phyloP scores from a whole-genome alignment of 2,329 filamentous ascomycete species.

The Talaromyces rugulosus region DNA sequence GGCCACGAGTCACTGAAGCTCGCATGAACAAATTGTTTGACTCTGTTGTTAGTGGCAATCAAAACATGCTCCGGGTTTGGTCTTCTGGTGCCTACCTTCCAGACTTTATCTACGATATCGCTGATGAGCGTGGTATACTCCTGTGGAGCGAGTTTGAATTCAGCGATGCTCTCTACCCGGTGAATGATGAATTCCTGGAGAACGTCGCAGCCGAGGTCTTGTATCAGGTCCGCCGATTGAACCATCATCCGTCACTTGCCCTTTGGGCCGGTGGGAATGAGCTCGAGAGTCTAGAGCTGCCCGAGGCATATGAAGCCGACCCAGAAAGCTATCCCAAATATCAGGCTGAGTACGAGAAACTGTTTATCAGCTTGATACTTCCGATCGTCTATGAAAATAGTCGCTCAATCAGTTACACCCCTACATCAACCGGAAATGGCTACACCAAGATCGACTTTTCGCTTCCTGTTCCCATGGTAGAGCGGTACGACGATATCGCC shows the following conservation, averaged over 20 bases:
- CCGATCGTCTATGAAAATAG: constrained; percentile 57
- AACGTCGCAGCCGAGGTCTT: constrained; percentile 54
- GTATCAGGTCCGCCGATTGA: constrained; percentile 59
- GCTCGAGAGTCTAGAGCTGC: constrained; percentile 54
- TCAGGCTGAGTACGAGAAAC: constrained; percentile 52
- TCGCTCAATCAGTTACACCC: constrained; percentile 57
- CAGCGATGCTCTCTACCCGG: constrained; percentile 57
- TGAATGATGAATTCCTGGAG: constrained; percentile 50
- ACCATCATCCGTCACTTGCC: constrained; percentile 56
- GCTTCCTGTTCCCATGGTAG: constrained; percentile 48
- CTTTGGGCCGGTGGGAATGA: constrained; percentile 58
- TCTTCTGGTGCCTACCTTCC: constrained; percentile 57
- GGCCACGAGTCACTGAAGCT: constrained; percentile 54
- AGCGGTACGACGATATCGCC: constrained; percentile 54
- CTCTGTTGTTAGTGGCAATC: constrained; percentile 54
- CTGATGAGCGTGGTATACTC: constrained; percentile 58
- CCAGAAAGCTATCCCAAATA: constrained; percentile 44
- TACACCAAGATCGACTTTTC: constrained; percentile 54
- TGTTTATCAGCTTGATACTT: constrained; percentile 54
- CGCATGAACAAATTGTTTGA: constrained; percentile 53
- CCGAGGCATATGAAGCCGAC: constrained; percentile 37
- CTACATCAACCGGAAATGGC: constrained; percentile 58
- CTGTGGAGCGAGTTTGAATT: constrained; percentile 64
- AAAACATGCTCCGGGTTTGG: constrained; percentile 64
- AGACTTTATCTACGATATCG: constrained; percentile 60